Evolutionary conservation across 2,329 filamentous ascomycete genomes (phyloP), one percentile per base, ranked within the genome.

Genomic region (Ceratocystis albifundus): DNA sequence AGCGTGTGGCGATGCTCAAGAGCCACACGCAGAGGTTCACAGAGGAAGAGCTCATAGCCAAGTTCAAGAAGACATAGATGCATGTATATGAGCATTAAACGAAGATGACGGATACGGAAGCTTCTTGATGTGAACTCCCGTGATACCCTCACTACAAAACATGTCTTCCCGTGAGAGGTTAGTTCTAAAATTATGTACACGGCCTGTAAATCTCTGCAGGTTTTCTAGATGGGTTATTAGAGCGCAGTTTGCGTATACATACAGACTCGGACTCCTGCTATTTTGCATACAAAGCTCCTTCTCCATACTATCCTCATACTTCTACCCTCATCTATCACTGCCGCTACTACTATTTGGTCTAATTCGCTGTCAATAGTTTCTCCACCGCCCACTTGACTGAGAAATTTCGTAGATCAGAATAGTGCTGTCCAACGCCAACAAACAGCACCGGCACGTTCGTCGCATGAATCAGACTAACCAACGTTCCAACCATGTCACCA

Each of bases 391-490:
- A 88, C 70, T 81, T 83, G 59, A 87, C 85, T n/a, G 83, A 86
- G 71, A 88, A 84, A 73, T 85, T 87, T 68, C 85, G 80, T 69
- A 88, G 77, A 72, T 88, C 85, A 50, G 82, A 86, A 72, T 88
- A 88, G 72, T 87, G 84, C 75, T 88, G 85, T 12, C 85, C 85
- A 32, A 87, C 84, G 67, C 83, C 94, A 70, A 99, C 82, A 74
- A 99, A 99, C 10, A 97, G 82, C 22, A 99, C 91, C 0, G 95
- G 95, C 59, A 99, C 95, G 32, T 93, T 90, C 2, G 95, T 99
- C 2, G 94, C 93, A 77, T 97, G 93, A 48, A 99, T 93, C 80
- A 99, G 93, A 74, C 90, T 96, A 69, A 99, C 94, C 69, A 99
- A 80, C 2, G 93, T 96, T 71, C 83, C 91, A 55, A 96, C 91